Evolutionary conservation across 768 basidiomycete species (phyloP).

Genomic region (Auricularia cornea): DNA sequence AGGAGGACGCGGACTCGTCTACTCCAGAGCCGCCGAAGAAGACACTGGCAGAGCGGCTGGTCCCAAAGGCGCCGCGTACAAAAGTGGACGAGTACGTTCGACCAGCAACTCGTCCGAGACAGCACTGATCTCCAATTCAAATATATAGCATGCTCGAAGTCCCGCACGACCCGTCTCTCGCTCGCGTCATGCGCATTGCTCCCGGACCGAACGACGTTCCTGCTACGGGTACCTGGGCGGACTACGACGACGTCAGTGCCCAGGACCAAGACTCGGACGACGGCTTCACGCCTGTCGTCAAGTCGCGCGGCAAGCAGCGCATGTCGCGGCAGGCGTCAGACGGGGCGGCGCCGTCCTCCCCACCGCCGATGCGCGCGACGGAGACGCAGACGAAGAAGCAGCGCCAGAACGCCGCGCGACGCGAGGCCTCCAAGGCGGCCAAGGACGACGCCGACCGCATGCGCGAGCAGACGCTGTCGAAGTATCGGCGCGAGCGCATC

Average conservation of each 20-base stretch:
- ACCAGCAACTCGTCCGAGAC: neutral
- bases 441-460: slow-evolving; percentile 48
- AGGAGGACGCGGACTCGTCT: neutral
- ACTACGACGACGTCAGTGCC: slow-evolving; percentile 57
- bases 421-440: slow-evolving; percentile 48
- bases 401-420: slow-evolving; percentile 37
- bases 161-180: slow-evolving; percentile 42
- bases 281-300: slow-evolving; percentile 69
- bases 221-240: slow-evolving; percentile 60
- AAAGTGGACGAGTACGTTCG: slow-evolving; percentile 58
- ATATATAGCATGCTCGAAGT: slow-evolving; percentile 51
- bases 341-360: neutral
- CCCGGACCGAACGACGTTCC: slow-evolving; percentile 44
- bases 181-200: slow-evolving; percentile 65
- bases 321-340: slow-evolving; percentile 9
- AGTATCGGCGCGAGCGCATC: slow-evolving; percentile 50
- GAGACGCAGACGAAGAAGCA: slow-evolving; percentile 57
- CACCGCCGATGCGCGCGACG: slow-evolving; percentile 9
- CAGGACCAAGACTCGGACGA: slow-evolving; percentile 42
- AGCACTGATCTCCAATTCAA: slow-evolving; percentile 2
- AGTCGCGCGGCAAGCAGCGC: slow-evolving; percentile 37
- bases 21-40: slow-evolving; percentile 12
- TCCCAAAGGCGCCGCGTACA: slow-evolving; percentile 59
- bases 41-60: slow-evolving; percentile 53
- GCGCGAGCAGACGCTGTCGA: slow-evolving; percentile 41